Evolutionary conservation across 2,329 filamentous ascomycete species (phyloP).

Genomic region (Colletotrichum tamarilloi): DNA sequence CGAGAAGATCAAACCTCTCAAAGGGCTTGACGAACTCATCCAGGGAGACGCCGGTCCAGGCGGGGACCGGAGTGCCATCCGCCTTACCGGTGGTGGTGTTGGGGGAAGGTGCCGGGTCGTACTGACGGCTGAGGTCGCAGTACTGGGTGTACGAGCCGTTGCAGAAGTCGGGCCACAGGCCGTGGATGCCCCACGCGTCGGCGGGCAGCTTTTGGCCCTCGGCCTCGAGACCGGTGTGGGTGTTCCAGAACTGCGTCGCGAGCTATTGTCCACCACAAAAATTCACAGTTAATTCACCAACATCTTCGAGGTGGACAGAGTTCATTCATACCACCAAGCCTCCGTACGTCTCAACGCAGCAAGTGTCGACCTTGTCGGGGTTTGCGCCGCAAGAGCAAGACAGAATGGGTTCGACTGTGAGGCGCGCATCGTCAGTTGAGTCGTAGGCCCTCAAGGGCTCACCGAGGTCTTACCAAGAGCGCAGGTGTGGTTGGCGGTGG

Average conservation of each 20-base stretch:
- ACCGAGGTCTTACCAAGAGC: conserved; percentile 51
- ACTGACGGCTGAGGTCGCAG: conserved; percentile 73
- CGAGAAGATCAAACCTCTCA: conserved; percentile 68
- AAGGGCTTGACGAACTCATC: conserved; percentile 68
- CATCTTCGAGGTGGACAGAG: neutral
- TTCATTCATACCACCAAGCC: conserved; percentile 60
- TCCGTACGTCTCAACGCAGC: conserved; percentile 74
- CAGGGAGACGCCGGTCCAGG: conserved; percentile 69
- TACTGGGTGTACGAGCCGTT: conserved; percentile 72
- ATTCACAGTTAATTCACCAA: neutral
- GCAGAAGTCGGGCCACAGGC: conserved; percentile 67
- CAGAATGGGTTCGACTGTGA: conserved; percentile 46
- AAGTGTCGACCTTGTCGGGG: conserved; percentile 64
- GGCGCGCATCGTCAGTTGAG: neutral
- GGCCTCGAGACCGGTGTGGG: conserved; percentile 69
- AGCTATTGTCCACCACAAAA: conserved; percentile 46
- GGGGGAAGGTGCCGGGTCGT: conserved; percentile 69
- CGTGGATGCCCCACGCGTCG: conserved; percentile 69
- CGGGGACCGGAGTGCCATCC: conserved; percentile 63
- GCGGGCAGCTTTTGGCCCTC: conserved; percentile 68
- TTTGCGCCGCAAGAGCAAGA: conserved; percentile 61
- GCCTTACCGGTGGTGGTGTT: conserved; percentile 71
- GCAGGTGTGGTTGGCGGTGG: conserved; percentile 67
- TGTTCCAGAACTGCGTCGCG: conserved; percentile 73
- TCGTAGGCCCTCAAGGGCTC: neutral